These are phyloP conservation scores for Zygosaccharomyces rouxii DNA, from an alignment of 805 yeast genomes.

Conservation along the genomic window DNA sequence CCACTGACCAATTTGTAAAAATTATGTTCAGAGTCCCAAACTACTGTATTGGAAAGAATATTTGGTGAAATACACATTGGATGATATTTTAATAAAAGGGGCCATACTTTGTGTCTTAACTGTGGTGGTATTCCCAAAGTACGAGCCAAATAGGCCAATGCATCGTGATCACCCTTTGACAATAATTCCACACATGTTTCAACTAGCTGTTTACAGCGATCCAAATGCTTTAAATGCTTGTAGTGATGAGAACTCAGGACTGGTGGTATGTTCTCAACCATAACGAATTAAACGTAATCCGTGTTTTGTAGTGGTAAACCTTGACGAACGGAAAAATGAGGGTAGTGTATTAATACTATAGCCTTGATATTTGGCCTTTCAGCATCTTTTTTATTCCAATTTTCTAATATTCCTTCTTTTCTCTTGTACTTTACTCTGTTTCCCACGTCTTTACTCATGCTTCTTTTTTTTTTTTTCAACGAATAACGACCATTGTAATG, in stretches of 20 bases:
- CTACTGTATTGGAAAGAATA: constrained; percentile 51
- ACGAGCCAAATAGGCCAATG: constrained; percentile 74
- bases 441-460: neutral
- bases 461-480: too few species aligned
- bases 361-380: constrained; percentile 1
- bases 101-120: constrained; percentile 79
- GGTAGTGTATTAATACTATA: neutral
- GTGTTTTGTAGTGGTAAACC: too few species aligned
- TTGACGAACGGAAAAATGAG: too few species aligned
- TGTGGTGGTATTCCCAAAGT: constrained; percentile 83
- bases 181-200: constrained; percentile 54
- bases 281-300: neutral
- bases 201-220: constrained; percentile 32
- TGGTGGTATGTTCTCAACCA: constrained; percentile 17
- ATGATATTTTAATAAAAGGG: constrained; percentile 70
- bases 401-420: neutral
- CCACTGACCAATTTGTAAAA: constrained; percentile 15
- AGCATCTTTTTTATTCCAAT: constrained; percentile 2
- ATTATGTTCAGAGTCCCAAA: constrained; percentile 21
- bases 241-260: constrained; percentile 23
- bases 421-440: neutral
- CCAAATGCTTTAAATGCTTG: constrained; percentile 29
- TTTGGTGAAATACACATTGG: constrained; percentile 80
- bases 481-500: too few species aligned
- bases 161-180: constrained; percentile 58